Evolutionary conservation across 495 filamentous ascomycete species (phyloP), one percentile per base, ranked within the genome.

Genomic region (Choiromyces venosus): DNA sequence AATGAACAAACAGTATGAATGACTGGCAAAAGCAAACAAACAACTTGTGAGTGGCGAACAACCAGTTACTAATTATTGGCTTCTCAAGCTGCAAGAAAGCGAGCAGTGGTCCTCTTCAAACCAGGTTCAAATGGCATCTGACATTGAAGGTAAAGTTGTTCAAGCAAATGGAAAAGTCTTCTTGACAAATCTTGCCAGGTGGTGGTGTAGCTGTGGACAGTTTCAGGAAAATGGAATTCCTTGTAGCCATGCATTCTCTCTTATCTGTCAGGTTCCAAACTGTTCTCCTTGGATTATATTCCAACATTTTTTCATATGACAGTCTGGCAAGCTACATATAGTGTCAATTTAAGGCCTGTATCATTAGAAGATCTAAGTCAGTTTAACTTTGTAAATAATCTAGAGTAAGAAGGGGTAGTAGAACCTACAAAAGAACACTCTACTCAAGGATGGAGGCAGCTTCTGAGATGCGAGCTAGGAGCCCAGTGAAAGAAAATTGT

Each of bases 181-280:
- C 52, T 29, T 68, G 0, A 70, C 69, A 21, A 29, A 72, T 72
- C 52, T 70, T 21, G 42, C 25, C 25, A 10, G 10, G 10, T 14
- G 21, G 12, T 56, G 14, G 8, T 75, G 73, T 18, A 38, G 25
- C 2, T 69, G 46, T 69, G 33, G 69, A 10, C 52, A 69, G 9
- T 72, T 66, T 38, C 70, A 75, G 35, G 52, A 68, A 29, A 72
- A 72, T 10, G n/a, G 66, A 10, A 75, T 75, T 8, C 73, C 69
- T 5, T 75, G 69, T 36, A 19, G 69, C 6, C 65, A 71, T 65
- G 46, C 73, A 0, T 75, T 71, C 65, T 46, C 29, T 37, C 65
- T 37, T 37, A 72, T 75, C 25, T 68, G n/a, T 10, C 9, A 35
- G 0, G 10, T 72, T 0, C 37, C 29, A 1, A 16, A 61, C 37